Evolutionary conservation across 2,329 filamentous ascomycete species (phyloP).

Genomic region (Colletotrichum filicis): DNA sequence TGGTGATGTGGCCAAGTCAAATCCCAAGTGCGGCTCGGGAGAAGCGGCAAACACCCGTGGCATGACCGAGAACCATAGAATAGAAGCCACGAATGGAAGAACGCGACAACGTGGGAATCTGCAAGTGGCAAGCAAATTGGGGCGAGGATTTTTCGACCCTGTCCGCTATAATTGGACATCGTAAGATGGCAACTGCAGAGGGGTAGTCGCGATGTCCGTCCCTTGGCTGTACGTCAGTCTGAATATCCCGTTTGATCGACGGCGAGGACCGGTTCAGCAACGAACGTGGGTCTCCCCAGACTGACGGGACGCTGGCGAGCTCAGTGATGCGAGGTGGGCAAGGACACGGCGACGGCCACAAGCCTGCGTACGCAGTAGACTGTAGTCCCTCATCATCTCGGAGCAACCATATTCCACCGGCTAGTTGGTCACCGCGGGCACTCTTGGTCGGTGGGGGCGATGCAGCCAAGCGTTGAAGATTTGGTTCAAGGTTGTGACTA

Average conservation of each 20-base stretch:
- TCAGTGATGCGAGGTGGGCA: constrained; percentile 1
- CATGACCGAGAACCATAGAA: neutral
- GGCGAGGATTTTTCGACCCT: constrained; percentile 11
- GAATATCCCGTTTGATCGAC: constrained; percentile 33
- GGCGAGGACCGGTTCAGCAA: constrained; percentile 24
- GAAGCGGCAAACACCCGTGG: constrained; percentile 5
- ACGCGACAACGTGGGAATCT: neutral
- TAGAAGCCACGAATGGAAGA: neutral
- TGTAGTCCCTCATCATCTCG: constrained; percentile 29
- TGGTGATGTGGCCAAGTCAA: neutral
- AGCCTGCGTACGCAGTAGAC: neutral
- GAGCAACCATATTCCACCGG: constrained; percentile 32
- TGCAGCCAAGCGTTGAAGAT: constrained; percentile 21
- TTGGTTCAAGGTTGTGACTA: constrained; percentile 30
- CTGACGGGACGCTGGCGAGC: constrained; percentile 12
- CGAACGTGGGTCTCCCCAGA: constrained; percentile 20
- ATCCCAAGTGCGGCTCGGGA: neutral
- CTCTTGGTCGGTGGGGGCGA: neutral
- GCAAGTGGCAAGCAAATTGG: constrained; percentile 9
- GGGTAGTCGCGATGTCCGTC: neutral
- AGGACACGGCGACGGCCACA: constrained; percentile 9
- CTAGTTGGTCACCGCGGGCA: neutral
- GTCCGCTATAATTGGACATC: constrained; percentile 31
- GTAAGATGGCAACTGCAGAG: constrained; percentile 3
- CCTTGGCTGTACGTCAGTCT: constrained; percentile 20